Percentiles rank a stretch among this genome's conserved stretches.
phyloP scores from a whole-genome alignment of 306 rosid genomes.

The Castanopsis chinensis region DNA sequence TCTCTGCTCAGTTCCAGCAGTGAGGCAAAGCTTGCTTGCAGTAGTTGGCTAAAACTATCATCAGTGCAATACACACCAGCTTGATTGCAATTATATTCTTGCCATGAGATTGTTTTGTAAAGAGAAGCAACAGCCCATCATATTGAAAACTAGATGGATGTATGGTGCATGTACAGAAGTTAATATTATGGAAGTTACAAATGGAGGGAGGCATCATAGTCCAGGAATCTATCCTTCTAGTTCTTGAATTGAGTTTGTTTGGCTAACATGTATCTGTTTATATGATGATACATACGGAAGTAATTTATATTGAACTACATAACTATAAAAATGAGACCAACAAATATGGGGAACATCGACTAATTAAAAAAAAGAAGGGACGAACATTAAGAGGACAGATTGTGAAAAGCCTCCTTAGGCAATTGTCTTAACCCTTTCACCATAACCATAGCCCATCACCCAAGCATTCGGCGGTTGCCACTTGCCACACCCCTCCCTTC shows the following conservation, averaged over 20 bases:
- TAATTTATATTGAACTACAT: too few relatives aligned
- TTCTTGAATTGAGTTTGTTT: not conserved
- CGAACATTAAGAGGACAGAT: too few relatives aligned
- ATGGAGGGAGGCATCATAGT: not conserved
- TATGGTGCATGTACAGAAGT: not conserved
- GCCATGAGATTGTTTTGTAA: not conserved
- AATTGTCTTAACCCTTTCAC: too few relatives aligned
- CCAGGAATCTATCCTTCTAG: not conserved
- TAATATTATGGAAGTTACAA: not conserved
- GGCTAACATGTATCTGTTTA: not conserved
- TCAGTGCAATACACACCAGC: not conserved
- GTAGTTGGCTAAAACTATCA: conserved; percentile 53
- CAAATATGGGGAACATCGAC: too few relatives aligned
- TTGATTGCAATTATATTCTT: not conserved
- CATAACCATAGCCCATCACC: too few relatives aligned
- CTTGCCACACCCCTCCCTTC: too few relatives aligned
- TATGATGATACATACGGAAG: not conserved
- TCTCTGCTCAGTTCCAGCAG: conserved; percentile 77
- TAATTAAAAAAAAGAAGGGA: too few relatives aligned
- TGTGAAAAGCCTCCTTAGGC: too few relatives aligned
- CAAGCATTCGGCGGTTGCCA: too few relatives aligned
- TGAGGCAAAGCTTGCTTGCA: conserved; percentile 76
- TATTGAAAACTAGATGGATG: not conserved
- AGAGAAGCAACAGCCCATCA: not conserved
- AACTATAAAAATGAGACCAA: too few relatives aligned